Evolutionary conservation across 192 early-diverging fungal genomes (phyloP), one percentile per base, ranked within the genome.

Genomic region (Umbelopsis ramanniana): DNA sequence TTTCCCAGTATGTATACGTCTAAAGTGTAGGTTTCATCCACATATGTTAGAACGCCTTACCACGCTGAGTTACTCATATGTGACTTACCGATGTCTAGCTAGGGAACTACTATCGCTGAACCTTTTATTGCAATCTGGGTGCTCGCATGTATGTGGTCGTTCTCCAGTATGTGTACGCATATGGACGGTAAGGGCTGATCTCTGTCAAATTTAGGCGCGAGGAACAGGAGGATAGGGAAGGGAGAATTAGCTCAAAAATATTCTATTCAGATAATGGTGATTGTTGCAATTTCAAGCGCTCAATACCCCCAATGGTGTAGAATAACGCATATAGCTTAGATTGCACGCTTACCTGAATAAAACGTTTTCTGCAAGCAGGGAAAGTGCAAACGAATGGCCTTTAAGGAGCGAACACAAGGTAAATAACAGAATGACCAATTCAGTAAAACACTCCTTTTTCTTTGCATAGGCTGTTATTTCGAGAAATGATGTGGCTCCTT

Each of bases 111-210:
- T 89, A 72, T 92, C 90, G 60, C 88, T 91, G 81, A 94, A 94
- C n/a, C 82, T 80, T 76, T 92, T 92, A 38, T 84, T 86, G 79
- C 93, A 94, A 48, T 84, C 86, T 21, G 84, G 83, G 46, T 87
- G 79, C 66, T 87, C 82, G 73, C 90, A 92, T 50, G 80, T 74
- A 68, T 91, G 89, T 22, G 91, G 91, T 68, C 88, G 74, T 69
- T 91, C 89, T 21, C 91, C 91, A 11, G 91, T 84, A 73, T 93
- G 91, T 0, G 88, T 91, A 67, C 92, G 90, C 66, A 85, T 81
- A 79, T 94, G 93, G 37, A 94, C 91, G 0, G 89, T 92, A 53
- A 94, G 80, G 53, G 93, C 93, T 10, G 90, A 92, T 48, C 90
- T 85, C 84, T 93, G 74, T 60, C 57, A 63, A 63, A 63, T 19